Evolutionary conservation across 371 early-diverging fungal species (phyloP).

Genomic region (Actinomortierella ambigua): DNA sequence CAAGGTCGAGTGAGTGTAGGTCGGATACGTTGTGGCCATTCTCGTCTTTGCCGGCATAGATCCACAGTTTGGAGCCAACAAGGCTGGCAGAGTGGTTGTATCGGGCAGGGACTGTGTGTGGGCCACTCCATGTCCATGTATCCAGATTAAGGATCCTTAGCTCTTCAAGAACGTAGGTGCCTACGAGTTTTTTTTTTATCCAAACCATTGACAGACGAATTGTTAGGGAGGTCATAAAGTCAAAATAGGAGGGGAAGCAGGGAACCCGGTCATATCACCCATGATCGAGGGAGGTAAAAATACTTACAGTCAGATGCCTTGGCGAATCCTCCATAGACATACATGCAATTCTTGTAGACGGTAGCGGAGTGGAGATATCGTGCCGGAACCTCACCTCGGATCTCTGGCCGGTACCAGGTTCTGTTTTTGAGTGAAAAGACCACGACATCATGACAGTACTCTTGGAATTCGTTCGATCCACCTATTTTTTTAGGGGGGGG

Average conservation of each 20-base stretch:
- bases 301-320: constrained; percentile 61
- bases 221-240: too few relatives aligned
- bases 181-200: too few relatives aligned
- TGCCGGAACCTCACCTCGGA: constrained; percentile 57
- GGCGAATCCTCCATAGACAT: constrained; percentile 72
- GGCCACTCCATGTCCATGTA: constrained; percentile 61
- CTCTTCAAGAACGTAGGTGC: constrained; percentile 65
- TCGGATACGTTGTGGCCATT: constrained; percentile 64
- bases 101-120: constrained; percentile 58
- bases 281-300: neutral
- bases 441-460: constrained; percentile 69
- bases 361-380: constrained; percentile 68
- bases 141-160: constrained; percentile 60
- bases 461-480: constrained; percentile 61
- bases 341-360: constrained; percentile 64
- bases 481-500: constrained; percentile 37
- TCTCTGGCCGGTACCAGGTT: constrained; percentile 66
- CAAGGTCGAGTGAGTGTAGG: constrained; percentile 61
- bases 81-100: constrained; percentile 68
- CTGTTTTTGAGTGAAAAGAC: constrained; percentile 61
- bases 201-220: neutral
- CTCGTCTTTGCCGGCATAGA: constrained; percentile 65
- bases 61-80: constrained; percentile 61
- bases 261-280: too few relatives aligned
- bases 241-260: neutral